Evolutionary conservation across 371 early-diverging fungal genomes (phyloP).

Genomic region (Zychaea mexicana): DNA sequence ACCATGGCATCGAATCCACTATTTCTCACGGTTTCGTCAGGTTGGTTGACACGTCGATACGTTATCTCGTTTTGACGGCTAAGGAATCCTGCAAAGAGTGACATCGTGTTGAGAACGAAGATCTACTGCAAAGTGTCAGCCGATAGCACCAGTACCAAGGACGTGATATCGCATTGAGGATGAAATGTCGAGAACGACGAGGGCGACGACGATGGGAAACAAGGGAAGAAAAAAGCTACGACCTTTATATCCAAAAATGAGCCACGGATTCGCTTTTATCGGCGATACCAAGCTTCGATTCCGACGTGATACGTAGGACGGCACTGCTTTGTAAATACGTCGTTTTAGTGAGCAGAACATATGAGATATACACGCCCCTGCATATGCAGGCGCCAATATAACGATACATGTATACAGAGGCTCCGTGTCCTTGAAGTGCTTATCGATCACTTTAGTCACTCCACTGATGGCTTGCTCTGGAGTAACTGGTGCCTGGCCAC

Average conservation of each 20-base stretch:
- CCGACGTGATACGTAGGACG: no score
- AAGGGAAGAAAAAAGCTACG: background rate
- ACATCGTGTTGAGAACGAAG: conserved; percentile 28
- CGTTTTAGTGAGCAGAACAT: no score
- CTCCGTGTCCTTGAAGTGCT: conserved; percentile 13
- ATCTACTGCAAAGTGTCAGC: conserved; percentile 34
- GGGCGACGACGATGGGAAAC: no score
- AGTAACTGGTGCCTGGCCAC: conserved; percentile 15
- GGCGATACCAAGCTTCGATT: no score
- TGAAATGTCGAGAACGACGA: background rate
- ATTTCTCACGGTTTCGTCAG: conserved; percentile 1
- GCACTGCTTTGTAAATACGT: no score
- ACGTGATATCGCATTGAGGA: conserved; percentile 42
- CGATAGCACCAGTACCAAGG: conserved; percentile 49
- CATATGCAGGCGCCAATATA: no score
- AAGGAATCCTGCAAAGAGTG: conserved; percentile 23
- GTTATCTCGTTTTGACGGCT: conserved; percentile 22
- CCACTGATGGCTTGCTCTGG: conserved; percentile 23
- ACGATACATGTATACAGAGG: no score
- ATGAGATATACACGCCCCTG: no score
- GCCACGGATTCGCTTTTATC: no score
- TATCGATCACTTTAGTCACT: conserved; percentile 22
- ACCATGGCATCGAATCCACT: conserved; percentile 21
- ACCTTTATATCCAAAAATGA: no score
- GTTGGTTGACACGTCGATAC: conserved; percentile 17